Percentiles rank a stretch among this genome's conserved stretches.
Evolutionary conservation across 1,284 basidiomycete genomes (phyloP).

Genomic region (Amylostereum areolatum): DNA sequence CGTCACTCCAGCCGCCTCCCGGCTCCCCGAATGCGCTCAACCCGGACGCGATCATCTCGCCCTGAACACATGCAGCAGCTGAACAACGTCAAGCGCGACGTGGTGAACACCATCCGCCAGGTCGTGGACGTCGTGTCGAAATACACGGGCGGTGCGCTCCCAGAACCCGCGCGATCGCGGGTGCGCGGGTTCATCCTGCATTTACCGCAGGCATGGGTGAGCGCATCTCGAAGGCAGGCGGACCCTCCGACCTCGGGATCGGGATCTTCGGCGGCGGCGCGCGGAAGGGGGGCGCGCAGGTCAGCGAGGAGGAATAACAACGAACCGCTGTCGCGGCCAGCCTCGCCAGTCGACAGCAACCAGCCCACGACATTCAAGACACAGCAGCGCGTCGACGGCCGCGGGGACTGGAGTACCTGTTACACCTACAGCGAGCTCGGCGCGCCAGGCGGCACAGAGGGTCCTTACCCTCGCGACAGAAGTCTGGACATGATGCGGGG

Average conservation of each 20-base stretch:
- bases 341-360: slow-evolving; percentile 20
- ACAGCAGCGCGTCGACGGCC: slow-evolving; percentile 20
- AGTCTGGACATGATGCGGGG: slow-evolving; percentile 88
- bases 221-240: slow-evolving; percentile 20
- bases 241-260: slow-evolving; percentile 8
- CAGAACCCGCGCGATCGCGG: slow-evolving; percentile 73
- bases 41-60: slow-evolving; percentile 29
- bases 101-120: slow-evolving; percentile 82
- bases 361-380: too few relatives aligned
- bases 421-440: too few relatives aligned
- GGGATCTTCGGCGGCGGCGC: slow-evolving; percentile 10
- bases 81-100: slow-evolving; percentile 70
- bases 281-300: slow-evolving; percentile 18
- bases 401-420: slow-evolving; percentile 8
- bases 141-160: slow-evolving; percentile 80
- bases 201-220: slow-evolving; percentile 77
- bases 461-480: too few relatives aligned
- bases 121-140: slow-evolving; percentile 85
- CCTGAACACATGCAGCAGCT: slow-evolving; percentile 62
- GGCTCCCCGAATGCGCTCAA: slow-evolving; percentile 21
- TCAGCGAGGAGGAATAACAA: slow-evolving; percentile 23
- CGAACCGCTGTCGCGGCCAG: slow-evolving; percentile 24
- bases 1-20: slow-evolving; percentile 52
- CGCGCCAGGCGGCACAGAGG: slow-evolving; percentile 47
- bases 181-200: slow-evolving; percentile 80